phyloP scores from a whole-genome alignment of 192 early-diverging fungal genomes.

The Backusella psychrophila region DNA sequence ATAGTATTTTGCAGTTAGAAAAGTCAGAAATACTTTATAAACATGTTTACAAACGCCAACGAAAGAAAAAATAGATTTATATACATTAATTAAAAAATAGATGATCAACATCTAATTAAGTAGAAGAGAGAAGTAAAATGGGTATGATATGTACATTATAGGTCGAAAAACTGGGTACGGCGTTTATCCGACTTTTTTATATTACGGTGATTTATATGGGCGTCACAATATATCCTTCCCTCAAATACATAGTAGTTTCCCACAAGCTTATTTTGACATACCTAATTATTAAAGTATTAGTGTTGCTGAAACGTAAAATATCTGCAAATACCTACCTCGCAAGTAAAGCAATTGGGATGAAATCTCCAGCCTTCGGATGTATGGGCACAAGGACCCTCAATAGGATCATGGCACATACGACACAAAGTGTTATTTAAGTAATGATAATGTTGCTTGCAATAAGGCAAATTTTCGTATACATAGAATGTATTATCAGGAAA shows the following conservation, averaged over 20 bases:
- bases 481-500: slow-evolving; percentile 86
- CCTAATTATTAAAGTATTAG: slow-evolving; percentile 19
- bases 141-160: not conserved
- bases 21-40: not conserved
- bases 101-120: not conserved
- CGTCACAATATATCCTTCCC: slow-evolving; percentile 67
- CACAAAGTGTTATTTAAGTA: slow-evolving; percentile 84
- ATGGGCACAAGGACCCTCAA: slow-evolving; percentile 85
- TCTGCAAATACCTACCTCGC: slow-evolving; percentile 38
- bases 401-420: slow-evolving; percentile 71
- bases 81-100: not conserved
- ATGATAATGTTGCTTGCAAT: slow-evolving; percentile 86
- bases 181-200: not conserved
- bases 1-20: not conserved
- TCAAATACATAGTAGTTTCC: slow-evolving; percentile 74
- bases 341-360: slow-evolving; percentile 86
- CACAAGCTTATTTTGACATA: slow-evolving; percentile 53
- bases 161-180: not conserved
- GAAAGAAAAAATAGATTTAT: not conserved
- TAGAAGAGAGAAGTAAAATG: not conserved
- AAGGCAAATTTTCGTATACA: slow-evolving; percentile 79
- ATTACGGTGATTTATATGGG: slow-evolving; percentile 53
- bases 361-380: slow-evolving; percentile 79
- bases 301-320: not conserved
- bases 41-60: not conserved